Conservation (phyloP, 139 green algal genomes). For the Raphidocelis subcapitata region DNA sequence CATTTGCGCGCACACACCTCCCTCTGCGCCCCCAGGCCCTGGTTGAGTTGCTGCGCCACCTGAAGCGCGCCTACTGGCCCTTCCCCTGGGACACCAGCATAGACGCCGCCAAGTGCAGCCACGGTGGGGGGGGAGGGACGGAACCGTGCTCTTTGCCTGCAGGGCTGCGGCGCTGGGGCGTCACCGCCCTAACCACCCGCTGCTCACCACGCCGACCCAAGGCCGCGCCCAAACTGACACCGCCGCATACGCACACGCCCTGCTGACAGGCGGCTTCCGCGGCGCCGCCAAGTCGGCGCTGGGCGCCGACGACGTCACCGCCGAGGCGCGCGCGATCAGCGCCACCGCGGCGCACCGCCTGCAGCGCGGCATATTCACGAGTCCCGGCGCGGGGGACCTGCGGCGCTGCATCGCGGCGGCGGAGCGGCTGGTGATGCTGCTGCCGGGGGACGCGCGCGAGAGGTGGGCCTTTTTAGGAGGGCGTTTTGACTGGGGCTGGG, state of each 20-base stretch:
- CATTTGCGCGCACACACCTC: not conserved
- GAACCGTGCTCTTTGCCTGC: not conserved
- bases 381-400: constrained; percentile 63
- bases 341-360: constrained; percentile 68
- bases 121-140: not conserved
- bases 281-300: constrained; percentile 43
- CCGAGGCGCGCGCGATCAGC: constrained; percentile 53
- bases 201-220: not conserved
- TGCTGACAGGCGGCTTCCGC: constrained; percentile 34
- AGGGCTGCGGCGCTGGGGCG: too few species aligned
- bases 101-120: constrained; percentile 7
- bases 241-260: too few species aligned
- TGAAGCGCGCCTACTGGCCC: constrained; percentile 86
- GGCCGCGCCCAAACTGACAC: not conserved
- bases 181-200: not conserved
- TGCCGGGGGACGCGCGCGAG: constrained; percentile 48
- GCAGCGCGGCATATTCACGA: constrained; percentile 82
- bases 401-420: constrained; percentile 45
- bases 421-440: constrained; percentile 74
- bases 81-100: constrained; percentile 67
- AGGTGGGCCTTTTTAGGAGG: constrained; percentile 37
- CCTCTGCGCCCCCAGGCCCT: constrained; percentile 28
- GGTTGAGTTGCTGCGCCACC: constrained; percentile 69
- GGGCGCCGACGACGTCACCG: constrained; percentile 40
- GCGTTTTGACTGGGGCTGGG: too few species aligned